These are phyloP conservation scores for Pseudoperonospora humuli DNA, from an alignment of 352 stramenopile species.

Conservation along the genomic window DNA sequence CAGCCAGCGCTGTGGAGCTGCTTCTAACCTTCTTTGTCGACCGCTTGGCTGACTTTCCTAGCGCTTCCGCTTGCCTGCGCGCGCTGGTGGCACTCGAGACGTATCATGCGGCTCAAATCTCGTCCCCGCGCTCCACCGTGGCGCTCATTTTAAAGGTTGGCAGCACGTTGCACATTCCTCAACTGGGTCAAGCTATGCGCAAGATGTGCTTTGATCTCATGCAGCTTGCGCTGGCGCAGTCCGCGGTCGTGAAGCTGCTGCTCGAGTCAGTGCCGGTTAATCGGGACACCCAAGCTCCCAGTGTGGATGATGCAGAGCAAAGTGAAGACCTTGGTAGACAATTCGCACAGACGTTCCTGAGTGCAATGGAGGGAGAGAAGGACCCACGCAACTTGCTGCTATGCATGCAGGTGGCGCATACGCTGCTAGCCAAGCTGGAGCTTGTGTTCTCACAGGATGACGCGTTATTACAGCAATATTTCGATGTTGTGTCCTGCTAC, in stretches of 20 bases:
- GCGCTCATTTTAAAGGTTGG: slow-evolving; percentile 60
- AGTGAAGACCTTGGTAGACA: slow-evolving; percentile 34
- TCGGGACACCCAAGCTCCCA: slow-evolving; percentile 13
- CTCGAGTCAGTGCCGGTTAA: slow-evolving; percentile 22
- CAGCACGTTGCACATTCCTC: slow-evolving; percentile 61
- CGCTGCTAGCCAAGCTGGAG: slow-evolving; percentile 50
- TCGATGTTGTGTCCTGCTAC: slow-evolving; percentile 88
- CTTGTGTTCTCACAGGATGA: slow-evolving; percentile 58
- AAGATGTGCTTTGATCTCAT: slow-evolving; percentile 83
- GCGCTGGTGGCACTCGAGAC: slow-evolving; percentile 65
- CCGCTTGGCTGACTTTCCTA: slow-evolving; percentile 78
- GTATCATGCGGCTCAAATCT: slow-evolving; percentile 55
- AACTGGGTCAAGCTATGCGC: slow-evolving; percentile 78
- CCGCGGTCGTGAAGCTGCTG: slow-evolving; percentile 42
- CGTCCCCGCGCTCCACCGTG: slow-evolving; percentile 38
- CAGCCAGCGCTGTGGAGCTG: slow-evolving; percentile 55
- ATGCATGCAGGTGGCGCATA: slow-evolving; percentile 63
- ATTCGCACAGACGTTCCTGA: slow-evolving; percentile 73
- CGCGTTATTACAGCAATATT: slow-evolving; percentile 75
- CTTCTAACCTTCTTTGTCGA: slow-evolving; percentile 82
- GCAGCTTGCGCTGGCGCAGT: slow-evolving; percentile 58
- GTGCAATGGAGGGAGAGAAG: slow-evolving; percentile 86
- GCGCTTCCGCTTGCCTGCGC: slow-evolving; percentile 66
- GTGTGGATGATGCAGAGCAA: slow-evolving; percentile 15
- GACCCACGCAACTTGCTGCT: slow-evolving; percentile 82